These are phyloP conservation scores for Candida cerambycidarum DNA, from an alignment of 805 yeast species.

Conservation along the genomic window DNA sequence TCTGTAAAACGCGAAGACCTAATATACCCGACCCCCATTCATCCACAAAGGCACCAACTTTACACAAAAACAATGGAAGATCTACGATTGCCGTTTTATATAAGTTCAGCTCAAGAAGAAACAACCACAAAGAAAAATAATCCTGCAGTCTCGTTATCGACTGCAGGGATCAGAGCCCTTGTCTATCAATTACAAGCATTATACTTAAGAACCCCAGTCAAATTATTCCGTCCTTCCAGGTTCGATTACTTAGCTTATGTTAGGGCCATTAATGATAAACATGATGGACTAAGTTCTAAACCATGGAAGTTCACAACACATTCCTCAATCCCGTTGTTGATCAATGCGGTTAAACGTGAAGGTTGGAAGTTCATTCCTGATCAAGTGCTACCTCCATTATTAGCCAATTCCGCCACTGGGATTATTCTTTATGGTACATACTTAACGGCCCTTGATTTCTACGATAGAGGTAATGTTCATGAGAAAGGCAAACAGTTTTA, in stretches of 20 bases:
- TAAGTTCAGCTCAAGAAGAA: constrained; percentile 2
- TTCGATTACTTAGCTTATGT: constrained; percentile 80
- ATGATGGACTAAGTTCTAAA: constrained; percentile 41
- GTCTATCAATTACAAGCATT: constrained; percentile 76
- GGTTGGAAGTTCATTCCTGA: constrained; percentile 90
- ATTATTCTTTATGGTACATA: constrained; percentile 82
- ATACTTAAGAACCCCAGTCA: constrained; percentile 78
- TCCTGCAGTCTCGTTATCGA: constrained; percentile 68
- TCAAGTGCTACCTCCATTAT: constrained; percentile 79
- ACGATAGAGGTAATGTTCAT: constrained; percentile 17
- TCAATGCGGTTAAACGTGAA: constrained; percentile 66
- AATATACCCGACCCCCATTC: too few relatives aligned
- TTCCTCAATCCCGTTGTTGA: constrained; percentile 72
- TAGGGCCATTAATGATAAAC: constrained; percentile 49
- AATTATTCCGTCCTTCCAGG: constrained; percentile 85
- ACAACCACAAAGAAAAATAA: constrained; percentile 19
- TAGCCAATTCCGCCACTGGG: constrained; percentile 90
- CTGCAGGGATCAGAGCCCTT: constrained; percentile 85
- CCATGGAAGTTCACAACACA: constrained; percentile 66
- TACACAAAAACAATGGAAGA: too few relatives aligned
- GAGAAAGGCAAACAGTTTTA: constrained; percentile 15
- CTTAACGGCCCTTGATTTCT: constrained; percentile 48
- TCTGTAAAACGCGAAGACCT: too few relatives aligned
- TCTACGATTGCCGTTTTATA: constrained; percentile 5
- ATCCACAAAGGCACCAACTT: too few relatives aligned